phyloP scores from a whole-genome alignment of 768 basidiomycete species.

The Suillus clintonianus region DNA sequence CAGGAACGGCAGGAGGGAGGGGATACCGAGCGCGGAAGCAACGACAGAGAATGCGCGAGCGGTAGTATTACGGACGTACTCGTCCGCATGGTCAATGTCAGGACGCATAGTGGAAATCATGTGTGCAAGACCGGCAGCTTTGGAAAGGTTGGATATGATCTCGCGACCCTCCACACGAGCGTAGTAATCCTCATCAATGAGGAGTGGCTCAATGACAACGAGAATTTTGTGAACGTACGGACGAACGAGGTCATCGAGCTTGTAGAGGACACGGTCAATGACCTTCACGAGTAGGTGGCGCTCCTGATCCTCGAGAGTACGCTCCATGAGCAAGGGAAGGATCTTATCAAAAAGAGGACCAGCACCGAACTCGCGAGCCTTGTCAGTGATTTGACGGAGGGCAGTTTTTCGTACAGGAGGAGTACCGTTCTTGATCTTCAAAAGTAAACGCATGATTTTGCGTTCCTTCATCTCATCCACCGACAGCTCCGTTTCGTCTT shows the following conservation, averaged over 20 bases:
- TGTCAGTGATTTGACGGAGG: conserved; percentile 97
- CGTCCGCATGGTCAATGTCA: conserved; percentile 98
- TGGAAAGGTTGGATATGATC: conserved; percentile 98
- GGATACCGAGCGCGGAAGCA: conserved; percentile 97
- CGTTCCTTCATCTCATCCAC: conserved; percentile 99
- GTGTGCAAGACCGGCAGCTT: conserved; percentile 97
- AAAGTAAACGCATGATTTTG: conserved; percentile 96
- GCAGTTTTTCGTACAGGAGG: conserved; percentile 98
- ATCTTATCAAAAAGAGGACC: conserved; percentile 99
- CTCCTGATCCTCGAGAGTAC: conserved; percentile 97
- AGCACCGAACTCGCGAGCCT: conserved; percentile 97
- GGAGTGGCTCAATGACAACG: conserved; percentile 97
- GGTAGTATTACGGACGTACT: conserved; percentile 98
- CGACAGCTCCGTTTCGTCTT: conserved; percentile 89
- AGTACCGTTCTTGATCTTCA: conserved; percentile 99
- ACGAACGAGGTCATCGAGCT: conserved; percentile 96
- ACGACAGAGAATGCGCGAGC: conserved; percentile 99
- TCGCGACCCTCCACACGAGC: conserved; percentile 98
- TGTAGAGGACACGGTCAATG: conserved; percentile 98
- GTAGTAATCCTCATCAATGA: conserved; percentile 98
- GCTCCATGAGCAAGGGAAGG: conserved; percentile 95
- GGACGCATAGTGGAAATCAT: conserved; percentile 99
- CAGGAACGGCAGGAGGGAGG: conserved; percentile 95
- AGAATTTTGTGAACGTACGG: conserved; percentile 99
- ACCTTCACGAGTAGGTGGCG: conserved; percentile 98